Evolutionary conservation across 768 basidiomycete species (phyloP).

Genomic region (Rhizopogon vinicolor): DNA sequence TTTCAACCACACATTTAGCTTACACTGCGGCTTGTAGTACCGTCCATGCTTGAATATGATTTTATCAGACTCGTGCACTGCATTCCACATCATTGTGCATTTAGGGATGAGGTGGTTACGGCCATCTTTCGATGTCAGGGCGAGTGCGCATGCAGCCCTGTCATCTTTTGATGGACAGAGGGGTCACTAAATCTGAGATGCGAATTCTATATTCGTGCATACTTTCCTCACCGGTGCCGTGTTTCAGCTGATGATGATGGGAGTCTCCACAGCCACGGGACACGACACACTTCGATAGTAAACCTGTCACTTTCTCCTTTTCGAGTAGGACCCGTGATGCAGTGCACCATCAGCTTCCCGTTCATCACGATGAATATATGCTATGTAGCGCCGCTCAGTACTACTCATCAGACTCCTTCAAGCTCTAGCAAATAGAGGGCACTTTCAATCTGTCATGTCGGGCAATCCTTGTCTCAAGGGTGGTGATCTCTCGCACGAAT

Average conservation of each 20-base stretch:
- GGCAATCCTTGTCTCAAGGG: no score
- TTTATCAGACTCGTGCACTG: no score
- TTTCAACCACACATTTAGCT: neutral
- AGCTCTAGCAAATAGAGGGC: neutral
- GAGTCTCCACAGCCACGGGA: neutral
- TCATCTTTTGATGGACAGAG: no score
- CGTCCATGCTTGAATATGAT: neutral
- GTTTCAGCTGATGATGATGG: neutral
- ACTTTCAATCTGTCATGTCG: neutral
- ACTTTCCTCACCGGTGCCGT: neutral
- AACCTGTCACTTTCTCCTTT: neutral
- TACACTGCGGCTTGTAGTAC: neutral
- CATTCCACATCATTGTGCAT: no score
- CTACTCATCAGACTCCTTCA: neutral
- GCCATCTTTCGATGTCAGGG: neutral
- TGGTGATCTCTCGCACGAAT: no score
- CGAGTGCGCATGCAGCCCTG: neutral
- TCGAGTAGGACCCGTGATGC: neutral
- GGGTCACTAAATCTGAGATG: no score
- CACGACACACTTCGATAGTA: neutral
- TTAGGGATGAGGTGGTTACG: no score
- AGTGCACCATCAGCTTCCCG: neutral
- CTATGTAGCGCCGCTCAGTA: neutral
- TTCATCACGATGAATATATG: neutral
- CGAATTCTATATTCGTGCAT: no score